Conservation (phyloP, 176 grass and related monocot genomes). For the Aegilops umbellulata region DNA sequence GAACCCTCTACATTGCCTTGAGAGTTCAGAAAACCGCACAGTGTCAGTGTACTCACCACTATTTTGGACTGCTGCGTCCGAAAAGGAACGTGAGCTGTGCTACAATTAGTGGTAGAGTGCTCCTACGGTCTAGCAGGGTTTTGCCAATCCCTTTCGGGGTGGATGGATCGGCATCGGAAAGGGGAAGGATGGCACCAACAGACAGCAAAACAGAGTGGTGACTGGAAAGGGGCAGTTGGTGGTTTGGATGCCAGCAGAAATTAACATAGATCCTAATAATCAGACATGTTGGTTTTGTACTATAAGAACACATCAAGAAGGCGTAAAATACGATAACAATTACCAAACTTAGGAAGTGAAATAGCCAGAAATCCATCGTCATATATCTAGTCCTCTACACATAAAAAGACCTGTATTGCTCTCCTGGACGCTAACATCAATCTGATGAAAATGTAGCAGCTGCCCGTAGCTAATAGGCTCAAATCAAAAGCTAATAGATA, state of each 20-base stretch:
- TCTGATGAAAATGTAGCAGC: not conserved
- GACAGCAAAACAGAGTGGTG: not conserved
- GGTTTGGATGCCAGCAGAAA: not conserved
- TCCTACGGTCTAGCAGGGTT: not conserved
- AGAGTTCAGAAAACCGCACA: not conserved
- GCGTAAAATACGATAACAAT: too few relatives aligned
- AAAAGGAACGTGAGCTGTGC: not conserved
- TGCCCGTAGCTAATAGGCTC: not conserved
- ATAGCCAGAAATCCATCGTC: not conserved
- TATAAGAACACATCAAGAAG: not conserved
- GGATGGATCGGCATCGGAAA: not conserved
- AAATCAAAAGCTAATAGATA: not conserved
- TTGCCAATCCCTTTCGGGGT: not conserved
- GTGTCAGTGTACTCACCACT: not conserved
- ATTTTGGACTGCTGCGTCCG: not conserved
- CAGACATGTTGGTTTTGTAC: not conserved
- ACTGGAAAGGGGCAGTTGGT: not conserved
- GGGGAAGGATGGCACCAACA: conserved; percentile 1
- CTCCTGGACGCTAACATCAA: not conserved
- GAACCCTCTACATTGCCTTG: not conserved
- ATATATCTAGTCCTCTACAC: not conserved
- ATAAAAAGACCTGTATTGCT: not conserved
- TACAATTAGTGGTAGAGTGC: not conserved
- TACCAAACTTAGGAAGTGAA: not conserved
- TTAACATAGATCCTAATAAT: not conserved